Conservation (phyloP, 495 filamentous ascomycete species). For the Podospora conica region DNA sequence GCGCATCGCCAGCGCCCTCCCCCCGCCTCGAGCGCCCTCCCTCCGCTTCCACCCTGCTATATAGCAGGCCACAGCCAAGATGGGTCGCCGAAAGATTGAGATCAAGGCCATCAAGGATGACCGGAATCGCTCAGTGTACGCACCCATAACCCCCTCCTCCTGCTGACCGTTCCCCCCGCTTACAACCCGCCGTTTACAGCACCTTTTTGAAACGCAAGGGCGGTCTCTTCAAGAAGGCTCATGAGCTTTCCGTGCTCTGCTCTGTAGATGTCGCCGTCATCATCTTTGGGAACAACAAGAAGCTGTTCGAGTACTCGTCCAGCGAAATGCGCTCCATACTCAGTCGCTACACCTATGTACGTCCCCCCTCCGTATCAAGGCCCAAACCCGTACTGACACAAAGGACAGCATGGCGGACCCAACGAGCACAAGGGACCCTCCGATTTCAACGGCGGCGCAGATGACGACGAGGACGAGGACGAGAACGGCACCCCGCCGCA, state of each 20-base stretch:
- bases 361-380: constrained; percentile 29
- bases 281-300: constrained; percentile 97
- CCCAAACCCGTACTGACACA: constrained; percentile 25
- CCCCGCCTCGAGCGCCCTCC: neutral
- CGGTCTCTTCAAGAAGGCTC: constrained; percentile 98
- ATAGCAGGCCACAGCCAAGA: constrained; percentile 29
- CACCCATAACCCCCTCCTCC: constrained; percentile 19
- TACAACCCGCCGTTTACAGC: constrained; percentile 55
- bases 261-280: constrained; percentile 98
- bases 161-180: constrained; percentile 19
- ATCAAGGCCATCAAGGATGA: constrained; percentile 99
- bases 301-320: constrained; percentile 95
- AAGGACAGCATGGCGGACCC: constrained; percentile 70
- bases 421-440: constrained; percentile 95
- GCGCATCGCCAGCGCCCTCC: neutral
- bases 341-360: constrained; percentile 78
- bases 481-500: constrained; percentile 66
- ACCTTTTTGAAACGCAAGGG: constrained; percentile 98
- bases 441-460: constrained; percentile 82
- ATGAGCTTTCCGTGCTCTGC: constrained; percentile 95
- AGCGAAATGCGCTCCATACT: constrained; percentile 87
- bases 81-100: constrained; percentile 80
- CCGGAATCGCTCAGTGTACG: constrained; percentile 97
- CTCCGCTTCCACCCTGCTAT: neutral
- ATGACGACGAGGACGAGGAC: constrained; percentile 84